These are phyloP conservation scores for Canna indica DNA, from an alignment of 176 grass and related monocot genomes.

Conservation along the genomic window DNA sequence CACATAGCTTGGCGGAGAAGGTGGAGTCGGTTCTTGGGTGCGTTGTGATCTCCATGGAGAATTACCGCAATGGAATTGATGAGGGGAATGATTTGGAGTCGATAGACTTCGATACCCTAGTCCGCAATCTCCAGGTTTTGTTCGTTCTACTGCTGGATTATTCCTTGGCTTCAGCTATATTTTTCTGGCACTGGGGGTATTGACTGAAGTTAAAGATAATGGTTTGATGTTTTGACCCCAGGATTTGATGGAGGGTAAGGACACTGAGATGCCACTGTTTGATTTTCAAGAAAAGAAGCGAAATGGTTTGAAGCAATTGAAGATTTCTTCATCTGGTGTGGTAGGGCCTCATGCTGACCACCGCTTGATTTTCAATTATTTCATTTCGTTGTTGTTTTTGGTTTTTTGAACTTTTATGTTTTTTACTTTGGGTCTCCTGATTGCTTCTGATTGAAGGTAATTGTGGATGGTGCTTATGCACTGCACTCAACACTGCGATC, in stretches of 20 bases:
- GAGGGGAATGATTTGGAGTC: constrained; percentile 69
- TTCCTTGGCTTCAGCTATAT: background rate
- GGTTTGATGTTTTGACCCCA: constrained; percentile 32
- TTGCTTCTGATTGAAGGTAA: constrained; percentile 32
- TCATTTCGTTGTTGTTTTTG: no score
- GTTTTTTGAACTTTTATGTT: constrained; percentile 2
- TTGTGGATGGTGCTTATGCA: constrained; percentile 98
- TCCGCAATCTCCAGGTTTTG: constrained; percentile 56
- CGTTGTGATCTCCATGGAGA: constrained; percentile 92
- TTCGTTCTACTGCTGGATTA: constrained; percentile 3
- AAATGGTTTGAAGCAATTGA: constrained; percentile 62
- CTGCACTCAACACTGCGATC: constrained; percentile 87
- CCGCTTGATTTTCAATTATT: background rate
- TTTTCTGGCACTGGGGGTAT: background rate
- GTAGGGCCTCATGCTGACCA: constrained; percentile 33
- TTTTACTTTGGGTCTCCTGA: background rate
- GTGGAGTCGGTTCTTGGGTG: constrained; percentile 84
- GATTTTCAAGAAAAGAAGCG: constrained; percentile 90
- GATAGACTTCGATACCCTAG: constrained; percentile 63
- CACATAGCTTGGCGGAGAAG: constrained; percentile 77
- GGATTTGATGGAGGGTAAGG: constrained; percentile 84
- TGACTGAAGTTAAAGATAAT: constrained; percentile 3
- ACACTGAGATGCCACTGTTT: constrained; percentile 69
- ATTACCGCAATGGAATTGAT: constrained; percentile 70
- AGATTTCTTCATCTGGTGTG: constrained; percentile 74